Conservation (phyloP, 192 early-diverging fungal genomes). For the Coemansia sp. region DNA sequence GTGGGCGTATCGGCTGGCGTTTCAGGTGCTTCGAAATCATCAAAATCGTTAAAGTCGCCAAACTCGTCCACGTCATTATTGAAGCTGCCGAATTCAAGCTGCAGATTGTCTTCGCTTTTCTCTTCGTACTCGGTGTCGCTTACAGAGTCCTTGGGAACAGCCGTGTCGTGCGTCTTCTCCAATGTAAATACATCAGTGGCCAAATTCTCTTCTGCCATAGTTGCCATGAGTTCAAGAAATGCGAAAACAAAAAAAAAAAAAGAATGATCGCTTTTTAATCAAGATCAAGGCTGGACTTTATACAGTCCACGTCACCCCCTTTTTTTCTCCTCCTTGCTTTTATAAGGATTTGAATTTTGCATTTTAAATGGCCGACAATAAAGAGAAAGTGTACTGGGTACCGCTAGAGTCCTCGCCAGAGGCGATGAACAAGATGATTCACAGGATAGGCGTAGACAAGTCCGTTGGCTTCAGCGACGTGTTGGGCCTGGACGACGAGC, state of each 20-base stretch:
- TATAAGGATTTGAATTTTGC: neutral
- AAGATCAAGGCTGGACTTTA: too few species aligned
- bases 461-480: slow-evolving; percentile 76
- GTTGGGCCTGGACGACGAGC: slow-evolving; percentile 79
- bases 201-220: slow-evolving; percentile 1
- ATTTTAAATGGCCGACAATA: slow-evolving; percentile 10
- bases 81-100: slow-evolving; percentile 19
- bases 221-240: slow-evolving; percentile 2
- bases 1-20: neutral
- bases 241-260: neutral
- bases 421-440: slow-evolving; percentile 64
- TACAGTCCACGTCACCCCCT: too few species aligned
- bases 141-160: neutral
- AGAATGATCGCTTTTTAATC: too few species aligned
- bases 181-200: neutral
- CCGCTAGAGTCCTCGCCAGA: slow-evolving; percentile 90
- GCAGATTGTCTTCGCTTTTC: neutral
- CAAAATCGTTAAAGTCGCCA: slow-evolving; percentile 31
- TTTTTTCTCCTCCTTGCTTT: neutral
- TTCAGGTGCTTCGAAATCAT: slow-evolving; percentile 8
- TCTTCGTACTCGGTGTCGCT: slow-evolving; percentile 5
- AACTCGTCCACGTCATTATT: slow-evolving; percentile 13
- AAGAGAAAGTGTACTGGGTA: slow-evolving; percentile 64
- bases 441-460: slow-evolving; percentile 64
- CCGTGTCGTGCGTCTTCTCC: neutral